Conservation (phyloP, 148 eudicot genomes). For the Nepenthes gracilis region DNA sequence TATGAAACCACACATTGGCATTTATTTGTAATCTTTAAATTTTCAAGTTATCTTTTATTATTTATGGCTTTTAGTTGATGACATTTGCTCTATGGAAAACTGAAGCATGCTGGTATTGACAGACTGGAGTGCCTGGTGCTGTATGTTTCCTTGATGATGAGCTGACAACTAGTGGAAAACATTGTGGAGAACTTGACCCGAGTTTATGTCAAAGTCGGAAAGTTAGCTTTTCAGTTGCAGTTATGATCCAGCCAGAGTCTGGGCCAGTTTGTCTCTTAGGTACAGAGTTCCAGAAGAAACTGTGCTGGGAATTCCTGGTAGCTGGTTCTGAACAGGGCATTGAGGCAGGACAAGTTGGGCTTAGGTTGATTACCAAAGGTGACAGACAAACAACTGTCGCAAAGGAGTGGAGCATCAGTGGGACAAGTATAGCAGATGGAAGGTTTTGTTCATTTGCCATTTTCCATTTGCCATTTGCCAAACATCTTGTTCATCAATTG, state of each 20-base stretch:
- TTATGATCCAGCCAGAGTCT: constrained; percentile 92
- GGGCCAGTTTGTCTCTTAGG: constrained; percentile 94
- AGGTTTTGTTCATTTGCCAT: constrained; percentile 40
- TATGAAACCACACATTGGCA: too few species aligned
- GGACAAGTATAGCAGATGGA: constrained; percentile 93
- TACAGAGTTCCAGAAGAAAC: constrained; percentile 73
- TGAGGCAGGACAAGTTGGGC: constrained; percentile 98
- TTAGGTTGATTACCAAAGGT: constrained; percentile 74
- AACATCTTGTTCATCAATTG: neutral
- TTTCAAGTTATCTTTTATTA: neutral
- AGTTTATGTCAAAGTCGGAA: constrained; percentile 64
- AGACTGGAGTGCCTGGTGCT: constrained; percentile 86
- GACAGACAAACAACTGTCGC: constrained; percentile 75
- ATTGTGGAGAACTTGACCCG: constrained; percentile 80
- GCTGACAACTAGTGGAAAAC: constrained; percentile 74
- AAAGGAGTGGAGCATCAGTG: constrained; percentile 94
- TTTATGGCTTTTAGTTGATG: neutral
- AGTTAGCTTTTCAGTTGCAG: constrained; percentile 75
- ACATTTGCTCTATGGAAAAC: neutral
- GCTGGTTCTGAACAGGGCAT: constrained; percentile 99
- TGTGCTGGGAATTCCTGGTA: constrained; percentile 93
- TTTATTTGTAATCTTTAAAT: too few species aligned
- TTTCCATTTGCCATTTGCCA: neutral
- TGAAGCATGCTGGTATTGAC: constrained; percentile 13
- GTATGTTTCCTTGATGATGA: constrained; percentile 96